These are phyloP conservation scores for Gaeumannomyces sp. DNA, from an alignment of 2,329 filamentous ascomycete genomes.

Conservation along the genomic window DNA sequence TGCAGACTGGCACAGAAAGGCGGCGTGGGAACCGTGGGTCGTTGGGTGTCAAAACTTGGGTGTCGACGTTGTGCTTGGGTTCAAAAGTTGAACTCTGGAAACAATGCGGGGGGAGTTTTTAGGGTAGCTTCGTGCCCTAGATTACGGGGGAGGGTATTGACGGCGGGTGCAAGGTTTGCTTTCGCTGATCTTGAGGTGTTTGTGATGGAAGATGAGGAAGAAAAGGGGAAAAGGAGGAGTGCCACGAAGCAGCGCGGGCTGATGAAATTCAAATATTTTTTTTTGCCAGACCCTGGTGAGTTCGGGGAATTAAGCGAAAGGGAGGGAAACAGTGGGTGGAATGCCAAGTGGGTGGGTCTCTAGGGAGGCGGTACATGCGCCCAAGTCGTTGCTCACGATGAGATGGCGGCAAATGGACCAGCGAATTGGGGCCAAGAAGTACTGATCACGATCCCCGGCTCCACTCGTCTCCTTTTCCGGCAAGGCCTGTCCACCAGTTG, in stretches of 20 bases:
- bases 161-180: constrained; percentile 30
- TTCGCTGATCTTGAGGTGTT: constrained; percentile 26
- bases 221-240: constrained; percentile 24
- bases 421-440: background rate
- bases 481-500: background rate
- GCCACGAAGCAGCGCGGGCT: constrained; percentile 20
- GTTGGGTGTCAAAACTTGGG: constrained; percentile 21
- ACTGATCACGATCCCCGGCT: background rate
- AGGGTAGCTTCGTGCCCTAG: constrained; percentile 94
- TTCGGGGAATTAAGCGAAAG: constrained; percentile 25
- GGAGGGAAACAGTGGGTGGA: constrained; percentile 22
- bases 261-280: constrained; percentile 30
- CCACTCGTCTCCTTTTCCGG: background rate
- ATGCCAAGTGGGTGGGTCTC: background rate
- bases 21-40: constrained; percentile 6
- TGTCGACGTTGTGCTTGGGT: constrained; percentile 35
- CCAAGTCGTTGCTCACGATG: background rate
- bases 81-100: constrained; percentile 62
- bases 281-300: constrained; percentile 18
- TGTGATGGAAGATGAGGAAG: constrained; percentile 27
- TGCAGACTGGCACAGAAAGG: background rate
- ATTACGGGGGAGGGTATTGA: constrained; percentile 28
- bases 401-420: background rate
- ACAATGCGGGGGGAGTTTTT: constrained; percentile 55
- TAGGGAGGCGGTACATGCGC: background rate